Base-by-base conservation (phyloP, 768 basidiomycete species). In the Auriculariales sp. region DNA sequence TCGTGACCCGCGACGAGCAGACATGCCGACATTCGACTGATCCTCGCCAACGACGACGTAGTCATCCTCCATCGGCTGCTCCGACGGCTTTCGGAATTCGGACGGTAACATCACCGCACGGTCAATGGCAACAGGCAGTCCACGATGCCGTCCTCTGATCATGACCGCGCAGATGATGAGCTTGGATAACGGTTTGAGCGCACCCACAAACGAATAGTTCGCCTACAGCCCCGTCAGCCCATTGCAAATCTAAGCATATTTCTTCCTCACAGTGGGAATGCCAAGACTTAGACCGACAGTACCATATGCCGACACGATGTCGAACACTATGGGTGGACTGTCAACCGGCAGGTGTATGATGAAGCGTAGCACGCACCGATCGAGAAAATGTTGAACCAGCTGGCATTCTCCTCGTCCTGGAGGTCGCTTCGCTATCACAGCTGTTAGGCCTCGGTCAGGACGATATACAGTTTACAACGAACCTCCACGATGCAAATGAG, bases 401-500 rank as follows among this genome's bases (percentile, higher is more conserved):
- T 61, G 17, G 68, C 68, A 30, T 73, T 77, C 0, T 59, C 67
- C 0, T 68, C 61, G 52, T 84, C 67, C 19, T 72, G 72, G 47
- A 91, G 62, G 30, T 77, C 71, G 28, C 70, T 68, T 47, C 76
- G 72, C 84, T 88, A 54, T 12, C 34, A 14, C 52, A 17, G 22
- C 53, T 51, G 49, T 45, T 19, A 34, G 22, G 17, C 30, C 12
- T 12, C 9, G 3, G 14, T n/a, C 28, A 5, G 19, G 15, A 10
- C 19, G 15, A 49, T 29, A 25, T 28, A 6, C 17, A 50, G 36
- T 7, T 22, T 32, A 4, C 25, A 15, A 55, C 73, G 52, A 53
- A 87, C 89, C 74, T 97, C 95, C 53, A 95, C 80, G 55, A 97
- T 94, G 61, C 93, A 97, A 33, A 97, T 71, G 2, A 95, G 63